Conservation (phyloP, 2,329 filamentous ascomycete genomes). For the Fusarium buxicola region DNA sequence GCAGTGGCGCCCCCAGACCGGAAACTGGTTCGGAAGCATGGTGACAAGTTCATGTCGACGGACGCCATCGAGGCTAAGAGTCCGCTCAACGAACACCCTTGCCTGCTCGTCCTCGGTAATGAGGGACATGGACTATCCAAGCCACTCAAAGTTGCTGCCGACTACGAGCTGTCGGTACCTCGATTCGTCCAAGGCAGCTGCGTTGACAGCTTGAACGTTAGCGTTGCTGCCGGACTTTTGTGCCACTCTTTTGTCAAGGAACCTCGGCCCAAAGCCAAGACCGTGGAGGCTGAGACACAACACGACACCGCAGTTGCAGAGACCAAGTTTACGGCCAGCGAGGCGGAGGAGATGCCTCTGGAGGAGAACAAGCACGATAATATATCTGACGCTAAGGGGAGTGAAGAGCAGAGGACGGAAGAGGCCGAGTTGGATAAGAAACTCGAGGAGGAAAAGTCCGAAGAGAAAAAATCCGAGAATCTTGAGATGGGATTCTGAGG, state of each 20-base stretch:
- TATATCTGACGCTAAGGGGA: constrained; percentile 1
- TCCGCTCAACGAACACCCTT: constrained; percentile 71
- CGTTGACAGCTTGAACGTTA: constrained; percentile 94
- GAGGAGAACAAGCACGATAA: not conserved
- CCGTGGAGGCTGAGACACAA: constrained; percentile 2
- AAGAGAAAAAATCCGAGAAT: constrained; percentile 17
- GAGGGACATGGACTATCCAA: constrained; percentile 81
- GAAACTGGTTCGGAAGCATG: constrained; percentile 50
- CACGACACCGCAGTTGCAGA: not conserved
- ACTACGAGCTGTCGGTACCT: constrained; percentile 75
- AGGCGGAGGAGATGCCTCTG: not conserved
- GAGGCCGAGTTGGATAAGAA: constrained; percentile 6
- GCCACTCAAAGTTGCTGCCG: constrained; percentile 72
- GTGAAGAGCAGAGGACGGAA: constrained; percentile 5
- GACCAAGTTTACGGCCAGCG: not conserved
- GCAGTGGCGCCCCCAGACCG: constrained; percentile 67
- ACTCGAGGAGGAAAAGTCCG: constrained; percentile 8
- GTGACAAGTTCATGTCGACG: constrained; percentile 61
- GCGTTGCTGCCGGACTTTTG: constrained; percentile 84
- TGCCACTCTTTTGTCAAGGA: constrained; percentile 74
- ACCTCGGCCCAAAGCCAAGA: constrained; percentile 26
- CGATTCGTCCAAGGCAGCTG: constrained; percentile 62
- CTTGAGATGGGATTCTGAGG: constrained; percentile 29
- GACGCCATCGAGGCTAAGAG: constrained; percentile 61
- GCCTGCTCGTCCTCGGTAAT: constrained; percentile 84